Percentiles rank a stretch among this genome's conserved stretches.
Evolutionary conservation across 768 basidiomycete genomes (phyloP).

Genomic region (Grammothele lineata): DNA sequence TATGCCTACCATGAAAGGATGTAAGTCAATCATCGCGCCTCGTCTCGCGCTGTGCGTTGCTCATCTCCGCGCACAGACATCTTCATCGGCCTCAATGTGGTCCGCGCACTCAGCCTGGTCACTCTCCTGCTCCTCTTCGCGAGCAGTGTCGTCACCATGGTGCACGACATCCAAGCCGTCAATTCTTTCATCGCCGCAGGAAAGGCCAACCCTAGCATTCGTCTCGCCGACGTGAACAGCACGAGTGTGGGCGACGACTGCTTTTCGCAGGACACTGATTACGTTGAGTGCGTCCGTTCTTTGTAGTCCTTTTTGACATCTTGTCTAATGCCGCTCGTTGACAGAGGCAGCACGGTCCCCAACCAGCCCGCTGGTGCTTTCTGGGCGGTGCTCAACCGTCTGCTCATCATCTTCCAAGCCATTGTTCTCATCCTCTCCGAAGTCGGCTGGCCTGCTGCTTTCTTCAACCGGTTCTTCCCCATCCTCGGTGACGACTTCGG

Average conservation of each 20-base stretch:
- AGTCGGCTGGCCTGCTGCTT: slow-evolving; percentile 69
- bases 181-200: slow-evolving; percentile 53
- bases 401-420: slow-evolving; percentile 84
- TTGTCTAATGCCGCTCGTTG: not conserved
- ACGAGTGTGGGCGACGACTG: slow-evolving; percentile 22
- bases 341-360: slow-evolving; percentile 74
- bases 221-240: slow-evolving; percentile 6
- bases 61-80: slow-evolving; percentile 42
- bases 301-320: not conserved
- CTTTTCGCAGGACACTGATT: slow-evolving; percentile 57
- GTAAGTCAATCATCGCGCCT: too few species aligned
- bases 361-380: slow-evolving; percentile 89
- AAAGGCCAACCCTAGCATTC: slow-evolving; percentile 12
- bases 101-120: slow-evolving; percentile 56
- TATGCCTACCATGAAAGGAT: slow-evolving; percentile 14
- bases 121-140: slow-evolving; percentile 19
- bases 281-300: slow-evolving; percentile 56
- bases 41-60: too few species aligned
- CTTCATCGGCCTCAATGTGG: slow-evolving; percentile 76
- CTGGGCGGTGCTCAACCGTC: slow-evolving; percentile 85
- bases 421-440: slow-evolving; percentile 81
- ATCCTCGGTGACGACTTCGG: slow-evolving; percentile 83
- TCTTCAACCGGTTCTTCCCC: slow-evolving; percentile 85
- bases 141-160: slow-evolving; percentile 64
- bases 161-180: slow-evolving; percentile 71